These are phyloP conservation scores for Pseudocercospora musae DNA, from an alignment of 2,329 filamentous ascomycete species.

Conservation along the genomic window DNA sequence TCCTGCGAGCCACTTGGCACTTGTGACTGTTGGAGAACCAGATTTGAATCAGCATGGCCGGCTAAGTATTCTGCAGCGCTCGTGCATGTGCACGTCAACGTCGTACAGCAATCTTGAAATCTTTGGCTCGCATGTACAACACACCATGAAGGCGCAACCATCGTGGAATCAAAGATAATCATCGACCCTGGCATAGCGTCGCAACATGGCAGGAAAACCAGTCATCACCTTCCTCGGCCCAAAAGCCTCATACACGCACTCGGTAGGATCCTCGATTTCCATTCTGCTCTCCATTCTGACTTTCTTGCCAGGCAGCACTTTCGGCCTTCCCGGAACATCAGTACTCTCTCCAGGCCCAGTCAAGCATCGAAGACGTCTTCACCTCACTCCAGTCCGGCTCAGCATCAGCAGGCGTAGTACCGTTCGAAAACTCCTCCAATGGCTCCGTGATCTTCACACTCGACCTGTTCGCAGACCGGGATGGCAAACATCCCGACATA, in stretches of 20 bases:
- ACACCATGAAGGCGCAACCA: background rate
- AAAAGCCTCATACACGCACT: conserved; percentile 65
- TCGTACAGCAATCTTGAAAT: background rate
- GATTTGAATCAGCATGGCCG: background rate
- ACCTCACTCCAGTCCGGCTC: conserved; percentile 66
- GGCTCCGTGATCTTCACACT: conserved; percentile 87
- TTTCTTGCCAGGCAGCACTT: conserved; percentile 23
- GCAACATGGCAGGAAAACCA: conserved; percentile 13
- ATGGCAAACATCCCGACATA: conserved; percentile 62
- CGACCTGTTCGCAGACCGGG: conserved; percentile 78
- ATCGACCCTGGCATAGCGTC: background rate
- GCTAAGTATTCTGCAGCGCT: background rate
- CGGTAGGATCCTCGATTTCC: conserved; percentile 47
- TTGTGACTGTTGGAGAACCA: background rate
- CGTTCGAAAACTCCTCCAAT: conserved; percentile 95
- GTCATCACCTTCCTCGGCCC: conserved; percentile 61
- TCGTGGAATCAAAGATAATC: background rate
- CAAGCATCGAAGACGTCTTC: conserved; percentile 68
- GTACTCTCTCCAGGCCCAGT: conserved; percentile 39
- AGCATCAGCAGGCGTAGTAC: conserved; percentile 74
- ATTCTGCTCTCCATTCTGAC: background rate
- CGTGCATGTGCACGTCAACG: background rate
- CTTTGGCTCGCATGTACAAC: background rate
- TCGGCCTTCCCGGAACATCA: conserved; percentile 18
- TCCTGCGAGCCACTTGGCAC: background rate